Evolutionary conservation across 129 eudicot species (phyloP), one percentile per base, ranked within the genome.

Genomic region (Pseudognaphalium luteoalbum): DNA sequence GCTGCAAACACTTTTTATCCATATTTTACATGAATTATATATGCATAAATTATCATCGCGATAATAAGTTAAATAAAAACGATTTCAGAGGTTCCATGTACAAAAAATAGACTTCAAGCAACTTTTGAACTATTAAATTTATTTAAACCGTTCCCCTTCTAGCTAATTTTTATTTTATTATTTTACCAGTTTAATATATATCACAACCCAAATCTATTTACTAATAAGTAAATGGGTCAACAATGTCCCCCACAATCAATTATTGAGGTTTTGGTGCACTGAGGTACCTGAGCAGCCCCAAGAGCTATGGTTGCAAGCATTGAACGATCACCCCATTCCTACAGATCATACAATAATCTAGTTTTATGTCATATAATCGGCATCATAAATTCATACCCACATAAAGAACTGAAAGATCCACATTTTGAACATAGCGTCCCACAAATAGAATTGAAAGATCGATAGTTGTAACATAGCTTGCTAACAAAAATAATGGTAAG

Each of bases 311-410:
- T 91, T 70, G 99, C 99, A 78, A 94, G 93, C 99, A 94, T 94
- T 33, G 99, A 94, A 66, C 97, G 97, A 76, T 94, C 99, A 79
- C 99, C 99, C 99, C 99, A 94, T 89, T 91, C 97, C 99, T 91
- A 51, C 64, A 83, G 21, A 44, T 14, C 54, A 47, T 47, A 47
- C 4, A 14, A 47, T 14, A 47, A 4, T 3, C 54, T 47, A 12
- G n/a, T 47, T 12, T 12, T 5, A 47, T 47, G 54, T 1, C 6
- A 42, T 9, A 42, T 47, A 47, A 14, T 47, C 54, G 54, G 1
- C 54, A 47, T 47, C 54, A 25, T 25, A 25, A 25, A 25, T 25
- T 25, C 28, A 12, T 47, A 47, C 54, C 6, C 54, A 47, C 17
- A 47, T 3, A 47, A 47, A 47, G 5, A 47, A 4, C 12, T 47